Base-by-base conservation (phyloP, 352 stramenopile species). In the Pythium pyrilobum region DNA sequence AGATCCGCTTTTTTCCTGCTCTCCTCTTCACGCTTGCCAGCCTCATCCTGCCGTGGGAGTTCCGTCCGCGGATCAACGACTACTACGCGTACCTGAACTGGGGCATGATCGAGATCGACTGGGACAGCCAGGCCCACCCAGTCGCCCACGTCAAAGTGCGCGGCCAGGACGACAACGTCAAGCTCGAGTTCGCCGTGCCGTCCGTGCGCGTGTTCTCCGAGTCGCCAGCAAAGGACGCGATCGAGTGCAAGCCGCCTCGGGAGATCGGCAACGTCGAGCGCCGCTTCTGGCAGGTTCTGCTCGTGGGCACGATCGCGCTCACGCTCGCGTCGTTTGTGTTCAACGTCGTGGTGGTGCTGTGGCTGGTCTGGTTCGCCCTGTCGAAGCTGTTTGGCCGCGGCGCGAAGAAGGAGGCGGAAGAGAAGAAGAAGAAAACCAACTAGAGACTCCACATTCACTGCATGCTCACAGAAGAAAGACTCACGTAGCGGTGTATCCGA, bases 41-140 rank as follows among this genome's bases (percentile, higher is more conserved):
- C 66, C 44, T 90, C 44, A 42, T 85, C 16, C 45, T 94, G 50
- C 81, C 79, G 46, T 92, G 84, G 83, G 69, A 95, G 51, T 86
- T 89, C 69, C 82, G 78, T 33, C 67, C 77, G 13, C 40, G 69
- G 11, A 55, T 78, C 34, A 56, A 85, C 47, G 56, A 79, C 39
- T 93, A 86, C 59, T 96, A 92, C 47, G 82, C 90, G 23, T 85
- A 86, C 38, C 62, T 96, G 23, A 98, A 98, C 67, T 96, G 94
- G 81, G 92, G 82, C n/a, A 87, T 94, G 42, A 81, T 98, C 37
- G 81, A 96, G 27, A 85, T 98, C 51, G 89, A 97, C 71, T 97
- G 87, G 85, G 52, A 81, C 3, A 51, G 40, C 45, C 52, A 71
- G 54, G 58, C 71, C 1, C 53, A 82, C 42, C 76, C 81, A 4